phyloP scores from a whole-genome alignment of 495 filamentous ascomycete species.

The Xanthoparmelia taractica region DNA sequence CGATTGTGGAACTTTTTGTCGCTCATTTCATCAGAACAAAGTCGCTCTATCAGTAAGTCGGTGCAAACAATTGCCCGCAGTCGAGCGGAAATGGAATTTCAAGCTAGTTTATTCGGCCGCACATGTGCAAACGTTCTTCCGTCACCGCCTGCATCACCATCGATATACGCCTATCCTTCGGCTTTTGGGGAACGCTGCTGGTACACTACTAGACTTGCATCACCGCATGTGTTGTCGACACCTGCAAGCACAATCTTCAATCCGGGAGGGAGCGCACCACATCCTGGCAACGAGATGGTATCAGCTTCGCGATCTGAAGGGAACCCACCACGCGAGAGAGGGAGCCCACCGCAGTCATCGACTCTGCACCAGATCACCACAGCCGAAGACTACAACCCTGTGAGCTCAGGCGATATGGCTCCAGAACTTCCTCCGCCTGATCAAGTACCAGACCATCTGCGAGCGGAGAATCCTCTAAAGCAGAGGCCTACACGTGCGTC shows the following conservation, averaged over 20 bases:
- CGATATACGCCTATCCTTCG: background rate
- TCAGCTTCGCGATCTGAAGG: background rate
- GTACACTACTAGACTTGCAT: slow-evolving; percentile 1
- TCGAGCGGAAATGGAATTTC: background rate
- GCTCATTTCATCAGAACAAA: background rate
- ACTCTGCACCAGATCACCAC: background rate
- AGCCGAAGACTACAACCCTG: background rate
- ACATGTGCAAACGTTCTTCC: slow-evolving; percentile 4
- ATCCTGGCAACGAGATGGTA: background rate
- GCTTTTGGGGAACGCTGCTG: background rate
- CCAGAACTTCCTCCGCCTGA: background rate
- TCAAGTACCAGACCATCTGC: background rate
- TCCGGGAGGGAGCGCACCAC: background rate
- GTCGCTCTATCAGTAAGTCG: background rate
- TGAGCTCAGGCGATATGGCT: background rate
- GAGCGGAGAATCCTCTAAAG: background rate
- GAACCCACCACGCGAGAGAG: background rate
- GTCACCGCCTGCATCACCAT: slow-evolving; percentile 4
- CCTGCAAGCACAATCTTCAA: background rate
- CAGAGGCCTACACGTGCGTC: slow-evolving; percentile 1
- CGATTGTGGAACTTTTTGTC: background rate
- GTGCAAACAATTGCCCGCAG: background rate
- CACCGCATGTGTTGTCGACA: background rate
- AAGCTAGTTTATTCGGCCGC: background rate
- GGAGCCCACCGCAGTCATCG: background rate